Evolutionary conservation across 352 stramenopile genomes (phyloP), one percentile per base, ranked within the genome.

Genomic region (Phytopythium vexans): DNA sequence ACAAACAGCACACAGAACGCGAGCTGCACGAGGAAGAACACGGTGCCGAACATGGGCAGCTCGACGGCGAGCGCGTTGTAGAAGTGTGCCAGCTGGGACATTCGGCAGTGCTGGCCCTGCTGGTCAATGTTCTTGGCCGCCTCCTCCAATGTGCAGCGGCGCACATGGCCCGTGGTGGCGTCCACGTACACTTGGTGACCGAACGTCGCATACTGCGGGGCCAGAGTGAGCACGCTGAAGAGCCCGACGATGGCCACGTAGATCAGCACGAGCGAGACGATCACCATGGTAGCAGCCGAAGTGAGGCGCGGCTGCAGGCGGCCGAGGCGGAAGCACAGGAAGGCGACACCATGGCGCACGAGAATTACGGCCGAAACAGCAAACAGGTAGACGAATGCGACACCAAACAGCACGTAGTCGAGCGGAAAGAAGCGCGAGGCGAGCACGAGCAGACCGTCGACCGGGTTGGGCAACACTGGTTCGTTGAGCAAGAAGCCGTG

Each of bases 151-250:
- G 83, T 92, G 54, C 85, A 95, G 4, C 69, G 75, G 37, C 70
- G 41, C 21, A 86, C 69, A 27, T 62, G 54, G 6, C 72, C 72
- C 0, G 66, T 82, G 8, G 31, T 14, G 1, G 56, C 57, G 41
- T 89, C 68, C 6, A 53, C 66, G 54, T 81, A 95, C 57, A 64
- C 72, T 57, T 95, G 85, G 50, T 92, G 80, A 7, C 85, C 85
- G 45, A 95, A 95, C 1, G 83, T 92, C 14, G 83, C 70, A 58
- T 95, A 95, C 55, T 95, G 85, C 31, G 85, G 85, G 9, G 85
- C 82, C 38, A 95, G 58, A 14, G 85, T 92, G 34, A 92, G 82
- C 46, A 89, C 59, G 37, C 75, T 83, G 51, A 95, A 94, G 32
- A 95, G 77, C 11, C 77, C 78, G 16, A 93, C 72, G 55, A 94